Evolutionary conservation across 2,329 filamentous ascomycete species (phyloP).

Genomic region (Fusarium marasasianum): DNA sequence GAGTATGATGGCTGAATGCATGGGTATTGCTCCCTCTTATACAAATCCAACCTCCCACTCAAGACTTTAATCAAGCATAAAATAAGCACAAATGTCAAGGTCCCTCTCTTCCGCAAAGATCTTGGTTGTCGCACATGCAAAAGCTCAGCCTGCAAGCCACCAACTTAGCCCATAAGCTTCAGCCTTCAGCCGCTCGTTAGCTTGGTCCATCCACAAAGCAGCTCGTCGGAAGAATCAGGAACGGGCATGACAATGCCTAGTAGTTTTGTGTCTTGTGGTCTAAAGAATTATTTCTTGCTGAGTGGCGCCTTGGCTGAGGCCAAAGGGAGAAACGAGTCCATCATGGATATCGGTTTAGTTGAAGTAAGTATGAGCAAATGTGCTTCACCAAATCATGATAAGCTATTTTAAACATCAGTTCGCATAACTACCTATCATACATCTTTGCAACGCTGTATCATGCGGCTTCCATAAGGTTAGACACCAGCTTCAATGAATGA

Average conservation of each 20-base stretch:
- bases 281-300: background rate
- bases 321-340: background rate
- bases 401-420: background rate
- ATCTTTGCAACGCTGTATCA: conserved; percentile 1
- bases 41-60: background rate
- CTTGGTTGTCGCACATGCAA: conserved; percentile 8
- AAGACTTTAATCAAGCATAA: background rate
- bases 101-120: background rate
- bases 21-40: conserved; percentile 9
- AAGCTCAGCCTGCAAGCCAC: conserved; percentile 27
- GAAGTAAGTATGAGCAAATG: background rate
- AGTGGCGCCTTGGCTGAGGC: background rate
- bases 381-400: background rate
- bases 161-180: conserved; percentile 4
- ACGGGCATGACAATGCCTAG: background rate
- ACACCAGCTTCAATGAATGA: background rate
- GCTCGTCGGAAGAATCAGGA: conserved; percentile 13
- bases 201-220: background rate
- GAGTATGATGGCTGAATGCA: background rate
- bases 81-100: background rate
- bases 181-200: conserved; percentile 21
- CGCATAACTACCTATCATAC: no score
- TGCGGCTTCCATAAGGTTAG: background rate
- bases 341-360: background rate
- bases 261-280: background rate